Percentiles rank a stretch among this genome's conserved stretches.
Conservation (phyloP, 1,139 yeast genomes). For the Hyphopichia khmerensis region DNA sequence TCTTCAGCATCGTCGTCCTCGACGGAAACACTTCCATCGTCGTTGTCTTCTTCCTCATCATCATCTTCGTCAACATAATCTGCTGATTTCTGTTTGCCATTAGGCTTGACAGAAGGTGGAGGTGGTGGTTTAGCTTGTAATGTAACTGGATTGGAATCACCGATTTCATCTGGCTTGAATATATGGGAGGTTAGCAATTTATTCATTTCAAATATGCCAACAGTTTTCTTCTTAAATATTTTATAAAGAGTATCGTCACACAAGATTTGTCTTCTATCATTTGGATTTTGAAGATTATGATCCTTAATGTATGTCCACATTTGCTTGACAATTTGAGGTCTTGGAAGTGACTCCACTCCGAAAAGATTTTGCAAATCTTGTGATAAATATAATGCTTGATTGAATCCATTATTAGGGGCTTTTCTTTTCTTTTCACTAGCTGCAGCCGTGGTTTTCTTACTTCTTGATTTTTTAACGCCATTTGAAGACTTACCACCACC, state of each 20-base stretch:
- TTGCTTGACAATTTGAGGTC: constrained; percentile 71
- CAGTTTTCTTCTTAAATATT: constrained; percentile 56
- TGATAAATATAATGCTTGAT: constrained; percentile 44
- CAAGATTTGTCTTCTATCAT: constrained; percentile 61
- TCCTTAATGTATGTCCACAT: constrained; percentile 75
- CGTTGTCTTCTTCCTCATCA: constrained; percentile 6
- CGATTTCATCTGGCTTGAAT: constrained; percentile 39
- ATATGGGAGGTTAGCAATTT: constrained; percentile 58
- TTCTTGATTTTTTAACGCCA: constrained; percentile 4
- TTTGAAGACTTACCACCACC: constrained; percentile 5
- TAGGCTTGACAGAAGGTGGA: neutral
- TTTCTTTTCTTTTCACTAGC: constrained; percentile 7
- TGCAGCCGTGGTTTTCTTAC: neutral
- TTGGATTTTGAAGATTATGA: constrained; percentile 65
- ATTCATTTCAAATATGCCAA: constrained; percentile 69
- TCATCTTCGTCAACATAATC: constrained; percentile 12
- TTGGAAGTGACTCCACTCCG: constrained; percentile 42
- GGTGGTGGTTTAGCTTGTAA: constrained; percentile 1
- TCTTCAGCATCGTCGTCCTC: too few species aligned
- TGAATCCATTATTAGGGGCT: constrained; percentile 29
- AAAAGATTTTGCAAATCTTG: constrained; percentile 48
- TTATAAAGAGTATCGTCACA: constrained; percentile 66
- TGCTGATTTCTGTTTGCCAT: neutral
- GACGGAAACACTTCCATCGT: too few species aligned
- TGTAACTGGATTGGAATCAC: constrained; percentile 1